These are phyloP conservation scores for Sugiyamaella qingdaonensis DNA, from an alignment of 805 yeast genomes.

Conservation along the genomic window DNA sequence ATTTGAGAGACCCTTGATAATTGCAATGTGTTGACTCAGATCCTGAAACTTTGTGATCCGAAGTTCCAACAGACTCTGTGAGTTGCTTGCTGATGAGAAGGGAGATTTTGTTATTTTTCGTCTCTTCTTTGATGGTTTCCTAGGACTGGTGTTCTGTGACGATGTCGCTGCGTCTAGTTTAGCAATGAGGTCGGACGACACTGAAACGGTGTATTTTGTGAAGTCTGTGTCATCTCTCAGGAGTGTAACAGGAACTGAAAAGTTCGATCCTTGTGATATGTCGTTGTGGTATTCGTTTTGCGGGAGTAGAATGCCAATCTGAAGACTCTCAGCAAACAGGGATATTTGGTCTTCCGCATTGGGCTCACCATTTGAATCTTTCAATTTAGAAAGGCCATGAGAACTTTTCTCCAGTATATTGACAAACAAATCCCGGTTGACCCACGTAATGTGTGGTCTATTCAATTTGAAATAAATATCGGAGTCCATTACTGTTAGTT, in stretches of 20 bases:
- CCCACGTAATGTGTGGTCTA: constrained; percentile 16
- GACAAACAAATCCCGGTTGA: constrained; percentile 2
- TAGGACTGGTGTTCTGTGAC: not conserved
- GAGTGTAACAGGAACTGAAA: not conserved
- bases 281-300: not conserved
- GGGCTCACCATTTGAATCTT: not conserved
- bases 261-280: not conserved
- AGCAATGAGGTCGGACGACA: not conserved
- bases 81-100: not conserved
- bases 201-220: not conserved
- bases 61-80: not conserved
- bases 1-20: not conserved
- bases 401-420: not conserved
- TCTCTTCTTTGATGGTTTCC: not conserved
- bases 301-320: not conserved
- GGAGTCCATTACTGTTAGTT: constrained; percentile 14
- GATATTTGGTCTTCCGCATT: not conserved
- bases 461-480: constrained; percentile 16
- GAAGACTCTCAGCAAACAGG: not conserved
- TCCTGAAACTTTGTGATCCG: constrained; percentile 6
- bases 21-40: not conserved
- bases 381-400: not conserved
- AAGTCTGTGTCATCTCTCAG: not conserved
- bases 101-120: not conserved
- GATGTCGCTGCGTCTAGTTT: not conserved